phyloP scores from a whole-genome alignment of 2,329 filamentous ascomycete genomes.

The Aspergillus ruber region DNA sequence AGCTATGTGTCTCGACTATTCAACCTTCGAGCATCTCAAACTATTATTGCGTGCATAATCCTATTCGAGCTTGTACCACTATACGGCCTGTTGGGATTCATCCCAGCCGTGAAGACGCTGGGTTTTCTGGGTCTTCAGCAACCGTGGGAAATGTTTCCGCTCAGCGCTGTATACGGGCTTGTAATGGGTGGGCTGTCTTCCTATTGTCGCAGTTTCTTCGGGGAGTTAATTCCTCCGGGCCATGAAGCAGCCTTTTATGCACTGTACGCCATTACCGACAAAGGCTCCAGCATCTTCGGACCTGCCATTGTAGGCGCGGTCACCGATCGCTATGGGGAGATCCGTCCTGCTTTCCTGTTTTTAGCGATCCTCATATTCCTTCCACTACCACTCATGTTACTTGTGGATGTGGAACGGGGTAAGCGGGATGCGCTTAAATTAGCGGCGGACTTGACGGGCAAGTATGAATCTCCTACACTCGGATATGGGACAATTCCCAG shows the following conservation, averaged over 20 bases:
- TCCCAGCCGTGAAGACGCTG: conserved; percentile 68
- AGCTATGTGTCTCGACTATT: conserved; percentile 66
- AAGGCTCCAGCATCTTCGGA: conserved; percentile 88
- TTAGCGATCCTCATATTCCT: conserved; percentile 76
- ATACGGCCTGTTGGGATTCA: conserved; percentile 82
- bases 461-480: conserved; percentile 10
- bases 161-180: conserved; percentile 85
- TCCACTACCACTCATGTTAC: conserved; percentile 75
- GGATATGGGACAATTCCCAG: conserved; percentile 19
- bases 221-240: conserved; percentile 87
- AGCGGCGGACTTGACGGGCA: conserved; percentile 46
- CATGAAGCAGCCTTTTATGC: conserved; percentile 96
- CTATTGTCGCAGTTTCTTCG: conserved; percentile 88
- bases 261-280: conserved; percentile 94
- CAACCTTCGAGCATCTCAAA: conserved; percentile 70
- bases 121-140: conserved; percentile 83
- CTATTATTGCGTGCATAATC: conserved; percentile 83
- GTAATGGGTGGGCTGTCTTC: conserved; percentile 88
- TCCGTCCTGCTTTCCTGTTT: conserved; percentile 87
- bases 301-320: conserved; percentile 90
- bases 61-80: conserved; percentile 89
- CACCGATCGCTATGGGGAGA: conserved; percentile 74
- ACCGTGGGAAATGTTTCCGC: conserved; percentile 92
- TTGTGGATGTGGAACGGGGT: conserved; percentile 77
- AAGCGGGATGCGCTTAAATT: conserved; percentile 62